Evolutionary conservation across 805 yeast species (phyloP), one percentile per base, ranked within the genome.

Genomic region (Saccharomyces kudriavzevii): DNA sequence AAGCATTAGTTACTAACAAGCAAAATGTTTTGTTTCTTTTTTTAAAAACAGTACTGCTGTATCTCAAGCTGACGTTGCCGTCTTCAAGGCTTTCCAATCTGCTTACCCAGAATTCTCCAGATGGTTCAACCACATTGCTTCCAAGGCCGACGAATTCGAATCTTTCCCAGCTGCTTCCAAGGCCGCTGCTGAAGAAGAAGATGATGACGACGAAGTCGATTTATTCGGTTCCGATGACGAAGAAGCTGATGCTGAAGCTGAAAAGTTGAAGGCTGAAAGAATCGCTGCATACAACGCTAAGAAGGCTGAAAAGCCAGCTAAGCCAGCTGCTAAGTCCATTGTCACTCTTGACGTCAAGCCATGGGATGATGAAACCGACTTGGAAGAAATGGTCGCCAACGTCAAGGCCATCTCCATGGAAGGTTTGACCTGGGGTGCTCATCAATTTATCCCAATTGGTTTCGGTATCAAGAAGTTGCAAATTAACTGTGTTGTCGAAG

Each of bases 401-500:
- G 97, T 90, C 71, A 91, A 89, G 83, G 71, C 81, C 66, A 76
- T 92, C 67, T 88, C 83, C 74, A 76, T 75, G 78, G 99, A 94
- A 48, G 99, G 99, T 84, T 85, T 94, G 72, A 77, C 76, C 63
- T 94, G 99, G 99, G 99, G 99, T 88, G 97, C 91, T 70, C 85
- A 80, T 83, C 91, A 86, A 79, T 90, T 84, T 80, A 81, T 94
- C 68, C 94, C 97, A 73, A 95, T 94, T 70, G 99, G 99, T 77
- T 94, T 82, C 86, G 99, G 99, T 85, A 92, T 94, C 83, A 89
- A 89, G 87, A 94, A 94, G 84, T 85, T 94, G 75, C 99, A 94
- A 83, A 88, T 94, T 78, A 92, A 91, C 91, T 78, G 87, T 79
- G 99, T 94, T 73, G 86, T 94, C 66, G 98, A 94, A 84, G 99